Base-by-base conservation (phyloP, 495 filamentous ascomycete genomes). In the Xylaria grammica region DNA sequence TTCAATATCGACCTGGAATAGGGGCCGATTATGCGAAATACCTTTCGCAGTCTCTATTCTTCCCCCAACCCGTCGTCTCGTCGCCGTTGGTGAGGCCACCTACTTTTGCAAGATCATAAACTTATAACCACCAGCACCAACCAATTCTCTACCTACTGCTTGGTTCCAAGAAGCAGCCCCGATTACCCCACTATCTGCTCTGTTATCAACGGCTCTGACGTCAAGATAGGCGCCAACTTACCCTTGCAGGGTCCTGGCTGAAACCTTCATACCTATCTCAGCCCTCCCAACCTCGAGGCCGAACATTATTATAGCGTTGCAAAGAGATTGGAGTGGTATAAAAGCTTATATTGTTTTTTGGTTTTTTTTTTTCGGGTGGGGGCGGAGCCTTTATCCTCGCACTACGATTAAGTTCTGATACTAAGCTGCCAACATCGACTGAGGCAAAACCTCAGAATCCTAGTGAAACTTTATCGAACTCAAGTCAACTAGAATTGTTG, bases 171-270 rank as follows among this genome's bases (percentile, higher is more conserved):
- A 58, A 58, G 11, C 3, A 34, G 27, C 42, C 27, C n/a, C n/a
- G 7, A 17, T 32, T 59, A 46, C 29, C 42, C 27, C 29, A 24
- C 29, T 10, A 36, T 2, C 42, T 22, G 19, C 52, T 38, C 30
- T 27, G 19, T 34, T 59, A 20, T 15, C 19, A 42, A 45, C 53
- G 20, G 24, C 36, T 45, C 54, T 57, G 38, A 57, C 54, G 54
- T 57, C 54, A 45, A 20, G 24, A 22, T 29, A 45, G 24, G 19
- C 20, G 15, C 6, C 17, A 3, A 48, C 40, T n/a, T 24, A 24
- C 3, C 20, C 45, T 48, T 5, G n/a, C 17, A 57, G n/a, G 38
- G 22, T 29, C 36, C 53, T 55, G n/a, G 22, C 36, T 56, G 22
- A 44, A n/a, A 32, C 13, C 6, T 42, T 9, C 40, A 7, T 42